Conservation (phyloP, 345 rosid genomes). For the Linum lewisii region DNA sequence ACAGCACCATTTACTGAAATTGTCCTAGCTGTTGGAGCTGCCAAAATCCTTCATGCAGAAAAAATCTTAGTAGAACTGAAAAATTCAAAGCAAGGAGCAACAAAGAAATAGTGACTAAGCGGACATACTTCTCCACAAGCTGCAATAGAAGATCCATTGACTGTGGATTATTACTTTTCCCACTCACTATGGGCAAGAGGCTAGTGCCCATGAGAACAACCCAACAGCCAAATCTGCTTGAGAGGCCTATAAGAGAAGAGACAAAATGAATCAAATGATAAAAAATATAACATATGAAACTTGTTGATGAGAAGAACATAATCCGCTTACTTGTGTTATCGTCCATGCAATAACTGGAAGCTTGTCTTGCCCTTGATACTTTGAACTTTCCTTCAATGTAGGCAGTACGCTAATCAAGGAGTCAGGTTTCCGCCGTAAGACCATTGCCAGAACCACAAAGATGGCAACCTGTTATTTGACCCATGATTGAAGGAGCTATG, state of each 20-base stretch:
- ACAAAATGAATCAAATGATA: not conserved
- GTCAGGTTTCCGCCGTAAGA: slow-evolving; percentile 56
- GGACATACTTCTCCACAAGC: slow-evolving; percentile 48
- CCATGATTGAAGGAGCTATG: not conserved
- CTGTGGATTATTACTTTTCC: slow-evolving; percentile 51
- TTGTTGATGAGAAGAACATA: not conserved
- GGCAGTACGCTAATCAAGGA: slow-evolving; percentile 43
- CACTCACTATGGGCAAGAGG: slow-evolving; percentile 42
- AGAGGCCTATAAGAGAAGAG: slow-evolving; percentile 26
- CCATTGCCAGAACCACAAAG: slow-evolving; percentile 58
- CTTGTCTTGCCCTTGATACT: slow-evolving; percentile 66
- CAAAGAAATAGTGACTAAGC: not conserved
- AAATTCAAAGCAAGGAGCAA: slow-evolving; percentile 1
- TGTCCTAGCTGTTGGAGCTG: slow-evolving; percentile 49
- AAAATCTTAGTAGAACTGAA: not conserved
- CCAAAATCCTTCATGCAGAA: slow-evolving; percentile 36
- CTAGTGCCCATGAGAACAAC: slow-evolving; percentile 42
- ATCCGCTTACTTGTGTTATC: slow-evolving; percentile 42
- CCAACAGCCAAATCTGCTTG: slow-evolving; percentile 68
- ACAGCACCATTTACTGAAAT: slow-evolving; percentile 62
- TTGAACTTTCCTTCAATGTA: slow-evolving; percentile 33
- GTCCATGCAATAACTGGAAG: slow-evolving; percentile 50
- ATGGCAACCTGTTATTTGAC: slow-evolving; percentile 49
- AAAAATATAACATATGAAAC: not conserved
- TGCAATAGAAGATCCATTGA: slow-evolving; percentile 59